Percentiles rank a stretch among this genome's conserved stretches.
Conservation (phyloP, 2,329 filamentous ascomycete species). For the Alternaria viburni region DNA sequence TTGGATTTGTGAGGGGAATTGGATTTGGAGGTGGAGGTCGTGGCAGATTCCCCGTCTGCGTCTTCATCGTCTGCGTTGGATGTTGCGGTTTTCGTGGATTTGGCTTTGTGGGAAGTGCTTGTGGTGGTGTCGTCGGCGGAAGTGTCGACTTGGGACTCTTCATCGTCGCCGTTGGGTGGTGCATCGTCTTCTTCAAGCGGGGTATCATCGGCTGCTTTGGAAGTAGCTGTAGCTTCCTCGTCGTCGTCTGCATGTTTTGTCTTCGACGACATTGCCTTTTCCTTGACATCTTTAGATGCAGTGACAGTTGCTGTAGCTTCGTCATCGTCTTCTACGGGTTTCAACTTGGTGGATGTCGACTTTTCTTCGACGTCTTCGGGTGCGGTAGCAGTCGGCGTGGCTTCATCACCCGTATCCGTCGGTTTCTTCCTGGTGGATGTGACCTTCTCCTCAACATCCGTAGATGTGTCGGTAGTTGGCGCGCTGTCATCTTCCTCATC, state of each 20-base stretch:
- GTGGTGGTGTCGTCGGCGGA: neutral
- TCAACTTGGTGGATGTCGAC: neutral
- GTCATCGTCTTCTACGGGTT: neutral
- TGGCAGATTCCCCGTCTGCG: neutral
- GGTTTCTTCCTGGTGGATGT: neutral
- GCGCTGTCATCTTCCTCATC: neutral
- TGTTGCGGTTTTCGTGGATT: rapidly evolving
- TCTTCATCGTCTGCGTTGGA: neutral
- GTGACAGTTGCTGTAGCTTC: neutral
- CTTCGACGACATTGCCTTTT: neutral
- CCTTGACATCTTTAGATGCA: neutral
- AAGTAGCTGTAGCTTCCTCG: neutral
- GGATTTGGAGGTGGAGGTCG: neutral
- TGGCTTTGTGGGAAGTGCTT: neutral
- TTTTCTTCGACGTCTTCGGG: neutral
- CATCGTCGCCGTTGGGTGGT: too few species aligned
- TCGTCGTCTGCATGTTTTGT: neutral
- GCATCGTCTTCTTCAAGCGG: neutral
- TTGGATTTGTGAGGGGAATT: neutral
- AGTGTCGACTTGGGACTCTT: neutral
- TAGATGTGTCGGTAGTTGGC: neutral
- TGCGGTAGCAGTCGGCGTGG: rapidly evolving
- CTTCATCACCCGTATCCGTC: neutral
- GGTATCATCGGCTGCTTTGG: too few species aligned
- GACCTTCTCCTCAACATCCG: neutral